Evolutionary conservation across 2,329 filamentous ascomycete genomes (phyloP).

Genomic region (Ascocoryne sarcoides): DNA sequence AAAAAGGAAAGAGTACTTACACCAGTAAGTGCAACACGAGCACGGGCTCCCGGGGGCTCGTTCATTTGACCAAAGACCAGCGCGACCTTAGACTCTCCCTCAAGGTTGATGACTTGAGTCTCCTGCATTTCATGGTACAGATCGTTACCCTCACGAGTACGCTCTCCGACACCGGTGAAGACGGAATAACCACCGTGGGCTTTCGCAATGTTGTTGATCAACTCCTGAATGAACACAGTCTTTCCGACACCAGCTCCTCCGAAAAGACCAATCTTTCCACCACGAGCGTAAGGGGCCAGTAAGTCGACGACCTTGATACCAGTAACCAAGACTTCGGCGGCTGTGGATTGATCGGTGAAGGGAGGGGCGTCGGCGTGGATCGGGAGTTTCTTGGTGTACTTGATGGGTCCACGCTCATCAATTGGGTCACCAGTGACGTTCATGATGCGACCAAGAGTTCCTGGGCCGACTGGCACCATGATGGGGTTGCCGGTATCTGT

Average conservation of each 20-base stretch:
- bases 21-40: slow-evolving; percentile 96
- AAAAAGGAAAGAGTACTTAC: too few species aligned
- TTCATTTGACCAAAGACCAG: slow-evolving; percentile 99
- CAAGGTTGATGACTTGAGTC: slow-evolving; percentile 98
- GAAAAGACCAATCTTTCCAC: slow-evolving; percentile 99
- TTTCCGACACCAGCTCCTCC: slow-evolving; percentile 99
- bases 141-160: slow-evolving; percentile 99
- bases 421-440: slow-evolving; percentile 99
- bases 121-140: slow-evolving; percentile 99
- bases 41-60: slow-evolving; percentile 98
- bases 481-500: slow-evolving; percentile 90
- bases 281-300: slow-evolving; percentile 97
- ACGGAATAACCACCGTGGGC: slow-evolving; percentile 99
- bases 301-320: slow-evolving; percentile 99
- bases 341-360: slow-evolving; percentile 93
- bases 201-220: slow-evolving; percentile 99
- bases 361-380: slow-evolving; percentile 91
- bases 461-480: slow-evolving; percentile 88
- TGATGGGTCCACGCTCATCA: slow-evolving; percentile 98
- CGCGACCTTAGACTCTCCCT: slow-evolving; percentile 98
- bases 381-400: slow-evolving; percentile 75
- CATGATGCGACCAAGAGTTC: slow-evolving; percentile 96
- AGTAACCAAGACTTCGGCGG: slow-evolving; percentile 92
- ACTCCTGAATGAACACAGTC: slow-evolving; percentile 99
- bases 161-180: slow-evolving; percentile 99